Evolutionary conservation across 2,329 filamentous ascomycete genomes (phyloP), one percentile per base, ranked within the genome.

Genomic region (Pseudocercospora fuligena): DNA sequence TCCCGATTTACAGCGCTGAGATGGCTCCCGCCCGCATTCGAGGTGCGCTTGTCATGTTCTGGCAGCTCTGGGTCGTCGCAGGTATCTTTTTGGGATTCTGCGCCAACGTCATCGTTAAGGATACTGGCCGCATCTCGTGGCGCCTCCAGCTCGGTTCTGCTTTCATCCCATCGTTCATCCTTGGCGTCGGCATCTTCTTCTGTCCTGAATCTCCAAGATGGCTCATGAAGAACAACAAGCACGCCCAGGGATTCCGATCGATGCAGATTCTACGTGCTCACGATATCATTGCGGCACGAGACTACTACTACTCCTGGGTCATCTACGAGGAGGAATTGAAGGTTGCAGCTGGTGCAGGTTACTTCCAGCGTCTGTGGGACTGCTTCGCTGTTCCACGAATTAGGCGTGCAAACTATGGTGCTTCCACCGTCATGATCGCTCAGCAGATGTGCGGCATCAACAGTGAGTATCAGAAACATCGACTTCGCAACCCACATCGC

Each of bases 11-110:
- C 62, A 74, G 78, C 8, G 78, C 80, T 9, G 80, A 80, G 68
- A 79, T 77, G 61, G 84, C 88, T 71, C 79, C 78, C 2, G 76
- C 82, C 2, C 80, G 81, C 3, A 86, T 90, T 61, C 77, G 82
- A 9, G 88, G 89, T 6, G 80, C 90, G 7, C 82, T 95, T 19
- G 91, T 94, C 69, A 94, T 94, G 91, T 89, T 89, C 69, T 94
- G 92, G 91, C 90, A 94, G 79, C 83, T 90, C 14, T 58, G 56
- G 56, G 56, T 58, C 23, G 56, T 58, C 87, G 31, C 5, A 64
- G 73, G 75, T 56, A 90, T 91, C 72, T 88, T 91, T 76, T 80
- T 91, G 21, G 90, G 89, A 9, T 88, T 86, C 63, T 86, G 83
- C 65, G 88, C 88, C 67, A 91, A 91, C 72, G 81, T 91, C 31